Conservation (phyloP, 2,329 filamentous ascomycete species). For the Diaporthe vaccinii region DNA sequence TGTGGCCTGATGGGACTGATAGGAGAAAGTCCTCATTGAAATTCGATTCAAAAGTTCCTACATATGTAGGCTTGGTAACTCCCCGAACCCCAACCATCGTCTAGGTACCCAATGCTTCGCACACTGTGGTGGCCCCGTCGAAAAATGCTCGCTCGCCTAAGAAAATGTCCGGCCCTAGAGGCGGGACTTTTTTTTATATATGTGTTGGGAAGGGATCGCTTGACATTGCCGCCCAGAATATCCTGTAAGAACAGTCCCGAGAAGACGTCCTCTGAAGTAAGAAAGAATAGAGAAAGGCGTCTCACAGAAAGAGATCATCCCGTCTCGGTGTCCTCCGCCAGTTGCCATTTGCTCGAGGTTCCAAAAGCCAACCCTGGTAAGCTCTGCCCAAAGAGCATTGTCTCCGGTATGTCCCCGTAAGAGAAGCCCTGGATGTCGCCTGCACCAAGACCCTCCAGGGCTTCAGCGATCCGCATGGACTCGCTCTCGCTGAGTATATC, state of each 20-base stretch:
- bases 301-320: neutral
- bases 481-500: constrained; percentile 40
- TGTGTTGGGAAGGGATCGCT: neutral
- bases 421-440: constrained; percentile 40
- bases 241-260: neutral
- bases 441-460: constrained; percentile 43
- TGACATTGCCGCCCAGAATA: neutral
- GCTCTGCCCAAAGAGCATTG: constrained; percentile 29
- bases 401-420: constrained; percentile 36
- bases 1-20: neutral
- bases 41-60: neutral
- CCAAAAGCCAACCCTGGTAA: constrained; percentile 24
- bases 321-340: constrained; percentile 22
- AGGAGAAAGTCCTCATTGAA: neutral
- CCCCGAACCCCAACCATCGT: constrained; percentile 7
- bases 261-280: neutral
- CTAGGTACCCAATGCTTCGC: constrained; percentile 26
- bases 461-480: constrained; percentile 44
- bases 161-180: neutral
- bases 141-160: constrained; percentile 23
- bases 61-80: neutral
- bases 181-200: neutral
- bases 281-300: neutral
- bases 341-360: neutral
- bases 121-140: neutral